Conservation (phyloP, 2,329 filamentous ascomycete genomes). For the Xylaria sp. region DNA sequence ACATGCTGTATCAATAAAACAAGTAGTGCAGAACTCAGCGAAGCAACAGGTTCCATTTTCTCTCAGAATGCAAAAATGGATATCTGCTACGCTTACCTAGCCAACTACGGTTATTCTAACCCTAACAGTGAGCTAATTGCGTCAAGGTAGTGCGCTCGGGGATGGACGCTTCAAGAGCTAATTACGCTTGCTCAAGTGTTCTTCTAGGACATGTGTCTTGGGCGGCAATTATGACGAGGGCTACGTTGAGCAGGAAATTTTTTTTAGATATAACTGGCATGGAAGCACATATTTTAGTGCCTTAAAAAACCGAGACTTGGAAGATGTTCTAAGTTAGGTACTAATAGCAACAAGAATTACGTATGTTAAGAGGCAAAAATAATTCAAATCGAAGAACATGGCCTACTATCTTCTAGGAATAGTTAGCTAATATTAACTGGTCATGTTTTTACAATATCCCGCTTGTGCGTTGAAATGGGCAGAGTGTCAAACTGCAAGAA, state of each 20-base stretch:
- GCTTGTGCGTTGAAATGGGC: too few relatives aligned
- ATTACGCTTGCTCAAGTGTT: background rate
- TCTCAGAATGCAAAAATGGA: too few relatives aligned
- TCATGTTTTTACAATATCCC: too few relatives aligned
- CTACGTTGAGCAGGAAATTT: background rate
- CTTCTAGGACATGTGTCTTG: background rate
- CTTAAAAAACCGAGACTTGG: background rate
- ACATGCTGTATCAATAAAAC: too few relatives aligned
- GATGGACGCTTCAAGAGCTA: background rate
- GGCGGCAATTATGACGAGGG: background rate
- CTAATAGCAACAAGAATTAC: background rate
- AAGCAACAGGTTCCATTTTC: too few relatives aligned
- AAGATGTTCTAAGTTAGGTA: background rate
- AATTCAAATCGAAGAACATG: slow-evolving; percentile 2
- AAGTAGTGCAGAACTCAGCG: too few relatives aligned
- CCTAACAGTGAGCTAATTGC: too few relatives aligned
- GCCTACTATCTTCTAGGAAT: slow-evolving; percentile 18
- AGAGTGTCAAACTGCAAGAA: too few relatives aligned
- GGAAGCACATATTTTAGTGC: background rate
- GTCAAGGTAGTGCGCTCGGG: too few relatives aligned
- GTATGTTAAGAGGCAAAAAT: background rate
- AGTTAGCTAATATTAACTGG: too few relatives aligned
- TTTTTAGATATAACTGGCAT: background rate
- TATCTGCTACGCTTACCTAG: too few relatives aligned
- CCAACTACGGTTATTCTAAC: too few relatives aligned